These are phyloP conservation scores for Ceratocystis albifundus DNA, from an alignment of 2,329 filamentous ascomycete species.

Conservation along the genomic window DNA sequence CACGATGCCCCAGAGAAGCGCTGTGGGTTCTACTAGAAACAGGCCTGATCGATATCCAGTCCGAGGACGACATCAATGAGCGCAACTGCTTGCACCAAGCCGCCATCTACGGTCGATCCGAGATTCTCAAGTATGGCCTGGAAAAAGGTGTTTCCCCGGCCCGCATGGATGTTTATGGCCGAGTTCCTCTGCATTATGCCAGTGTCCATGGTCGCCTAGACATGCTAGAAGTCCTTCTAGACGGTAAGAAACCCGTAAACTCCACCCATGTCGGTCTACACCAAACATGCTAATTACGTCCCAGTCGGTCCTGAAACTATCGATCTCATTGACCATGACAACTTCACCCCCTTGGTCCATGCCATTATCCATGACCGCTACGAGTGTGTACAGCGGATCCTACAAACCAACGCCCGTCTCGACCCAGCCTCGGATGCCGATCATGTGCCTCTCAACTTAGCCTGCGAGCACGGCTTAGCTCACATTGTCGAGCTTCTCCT, in stretches of 20 bases:
- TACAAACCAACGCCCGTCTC: conserved; percentile 68
- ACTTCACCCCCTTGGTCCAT: conserved; percentile 92
- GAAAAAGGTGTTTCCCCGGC: conserved; percentile 62
- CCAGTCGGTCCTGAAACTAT: conserved; percentile 63
- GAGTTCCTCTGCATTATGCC: conserved; percentile 88
- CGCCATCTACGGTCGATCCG: conserved; percentile 78
- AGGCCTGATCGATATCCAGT: conserved; percentile 74
- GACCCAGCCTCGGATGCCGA: conserved; percentile 78
- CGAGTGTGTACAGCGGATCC: conserved; percentile 65
- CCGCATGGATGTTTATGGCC: conserved; percentile 82
- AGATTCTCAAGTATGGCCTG: conserved; percentile 68
- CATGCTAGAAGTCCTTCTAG: conserved; percentile 64
- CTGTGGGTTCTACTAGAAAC: conserved; percentile 69
- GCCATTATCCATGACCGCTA: conserved; percentile 81
- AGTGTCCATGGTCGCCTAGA: conserved; percentile 85
- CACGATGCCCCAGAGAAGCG: conserved; percentile 68
- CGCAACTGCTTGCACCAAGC: conserved; percentile 92
- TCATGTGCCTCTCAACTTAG: conserved; percentile 86
- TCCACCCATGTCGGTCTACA: neutral
- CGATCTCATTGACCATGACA: conserved; percentile 85
- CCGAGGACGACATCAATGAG: conserved; percentile 95
- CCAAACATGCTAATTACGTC: conserved; percentile 2
- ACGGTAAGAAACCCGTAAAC: conserved; percentile 36
- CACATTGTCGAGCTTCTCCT: conserved; percentile 77
- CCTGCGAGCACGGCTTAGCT: conserved; percentile 83